Conservation (phyloP, 306 rosid species). For the Castanea sativa region DNA sequence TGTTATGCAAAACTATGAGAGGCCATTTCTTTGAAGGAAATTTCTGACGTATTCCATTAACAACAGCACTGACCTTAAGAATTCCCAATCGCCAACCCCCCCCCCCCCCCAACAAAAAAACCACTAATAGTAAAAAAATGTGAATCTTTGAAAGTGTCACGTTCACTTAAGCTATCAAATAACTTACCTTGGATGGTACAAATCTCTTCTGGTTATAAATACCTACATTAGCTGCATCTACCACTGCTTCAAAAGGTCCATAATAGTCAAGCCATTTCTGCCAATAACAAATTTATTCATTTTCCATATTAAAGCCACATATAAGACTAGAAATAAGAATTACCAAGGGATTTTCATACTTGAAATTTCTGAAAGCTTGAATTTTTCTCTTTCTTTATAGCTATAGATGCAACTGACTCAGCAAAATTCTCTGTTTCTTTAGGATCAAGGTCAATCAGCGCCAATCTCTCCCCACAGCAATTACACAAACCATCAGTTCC, state of each 20-base stretch:
- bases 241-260: constrained; percentile 95
- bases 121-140: constrained; percentile 3
- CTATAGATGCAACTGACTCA: constrained; percentile 80
- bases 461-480: constrained; percentile 67
- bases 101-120: constrained; percentile 1
- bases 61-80: constrained; percentile 67
- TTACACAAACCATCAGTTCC: constrained; percentile 77
- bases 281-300: constrained; percentile 23
- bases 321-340: constrained; percentile 20
- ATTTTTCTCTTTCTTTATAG: constrained; percentile 58
- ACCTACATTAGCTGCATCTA: constrained; percentile 93
- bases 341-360: constrained; percentile 45
- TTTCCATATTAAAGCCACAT: constrained; percentile 13
- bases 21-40: constrained; percentile 87
- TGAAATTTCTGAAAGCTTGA: constrained; percentile 80
- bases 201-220: constrained; percentile 71
- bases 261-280: constrained; percentile 90
- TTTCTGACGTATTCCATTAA: constrained; percentile 67
- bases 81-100: constrained; percentile 14
- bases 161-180: constrained; percentile 13
- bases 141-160: not conserved
- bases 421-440: constrained; percentile 85
- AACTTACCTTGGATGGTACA: constrained; percentile 77
- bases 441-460: constrained; percentile 87
- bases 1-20: constrained; percentile 78